Percentiles rank a stretch among this genome's conserved stretches.
phyloP scores from a whole-genome alignment of 805 yeast genomes.

The Wickerhamiella parazyma region DNA sequence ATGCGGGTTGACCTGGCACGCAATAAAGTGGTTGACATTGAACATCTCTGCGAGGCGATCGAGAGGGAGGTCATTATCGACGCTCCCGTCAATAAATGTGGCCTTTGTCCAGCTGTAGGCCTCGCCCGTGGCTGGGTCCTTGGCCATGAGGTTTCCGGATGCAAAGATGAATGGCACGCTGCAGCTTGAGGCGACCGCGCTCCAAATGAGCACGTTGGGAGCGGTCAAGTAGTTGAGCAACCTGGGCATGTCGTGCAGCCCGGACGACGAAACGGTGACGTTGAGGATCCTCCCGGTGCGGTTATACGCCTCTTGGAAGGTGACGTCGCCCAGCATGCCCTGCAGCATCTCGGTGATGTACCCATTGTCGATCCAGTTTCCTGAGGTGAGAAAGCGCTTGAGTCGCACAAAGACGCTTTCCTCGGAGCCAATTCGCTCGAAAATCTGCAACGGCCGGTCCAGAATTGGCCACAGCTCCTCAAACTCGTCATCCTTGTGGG shows the following conservation, averaged over 20 bases:
- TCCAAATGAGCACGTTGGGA: slow-evolving; percentile 80
- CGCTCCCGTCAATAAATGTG: slow-evolving; percentile 89
- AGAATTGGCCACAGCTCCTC: slow-evolving; percentile 35
- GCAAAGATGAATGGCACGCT: slow-evolving; percentile 87
- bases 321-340: slow-evolving; percentile 70
- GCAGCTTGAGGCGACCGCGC: slow-evolving; percentile 88
- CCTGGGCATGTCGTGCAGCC: slow-evolving; percentile 82
- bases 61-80: slow-evolving; percentile 86
- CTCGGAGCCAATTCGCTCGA: slow-evolving; percentile 39
- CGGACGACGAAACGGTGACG: slow-evolving; percentile 85
- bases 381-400: slow-evolving; percentile 59
- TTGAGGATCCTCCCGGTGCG: slow-evolving; percentile 88
- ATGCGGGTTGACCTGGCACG: slow-evolving; percentile 95
- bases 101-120: slow-evolving; percentile 72
- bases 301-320: slow-evolving; percentile 88
- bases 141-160: slow-evolving; percentile 72
- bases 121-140: slow-evolving; percentile 57
- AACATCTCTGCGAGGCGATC: slow-evolving; percentile 89
- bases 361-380: slow-evolving; percentile 75
- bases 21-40: slow-evolving; percentile 92
- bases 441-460: slow-evolving; percentile 40
- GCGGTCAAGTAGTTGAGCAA: slow-evolving; percentile 81
- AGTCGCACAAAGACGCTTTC: slow-evolving; percentile 40
- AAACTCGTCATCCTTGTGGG: slow-evolving; percentile 58
- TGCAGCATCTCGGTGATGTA: slow-evolving; percentile 63